Base-by-base conservation (phyloP, 352 stramenopile species). In the Phytophthora pini region DNA sequence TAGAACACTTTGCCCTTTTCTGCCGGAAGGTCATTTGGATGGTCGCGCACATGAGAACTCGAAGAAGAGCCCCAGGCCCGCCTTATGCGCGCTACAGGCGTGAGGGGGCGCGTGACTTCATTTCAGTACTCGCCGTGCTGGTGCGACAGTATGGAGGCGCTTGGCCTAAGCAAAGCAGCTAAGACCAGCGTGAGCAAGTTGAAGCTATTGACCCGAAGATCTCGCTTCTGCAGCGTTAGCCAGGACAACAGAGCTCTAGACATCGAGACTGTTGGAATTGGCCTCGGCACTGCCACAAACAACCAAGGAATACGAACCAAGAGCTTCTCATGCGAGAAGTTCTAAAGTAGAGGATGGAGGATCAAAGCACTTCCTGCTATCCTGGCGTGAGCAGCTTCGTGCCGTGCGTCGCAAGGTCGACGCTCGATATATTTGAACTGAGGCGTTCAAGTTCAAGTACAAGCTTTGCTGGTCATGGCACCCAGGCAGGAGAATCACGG, bases 1-100 rank as follows among this genome's bases (percentile, higher is more conserved):
- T 15, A 39, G 27, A 40, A 26, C 2, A 20, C 2, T 31, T 26
- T 36, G 38, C 62, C 39, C 36, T 70, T 69, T 65, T 70, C 48
- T 70, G 55, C 54, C 12, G 56, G 49, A 41, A 51, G 32, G 40
- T 17, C 56, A 53, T 68, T 68, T 49, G 39, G 44, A 39, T 72
- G 45, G 51, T 63, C 51, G 50, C 48, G 49, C 54, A 50, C 36
- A 64, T 49, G 45, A 32, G 29, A 56, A 43, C 47, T 43, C 55
- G 38, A 46, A 26, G 27, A 40, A 39, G 52, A 40, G 22, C 2
- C 24, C 1, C 24, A 10, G 44, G 55, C 36, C 56, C 56, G 26
- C 56, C 36, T 47, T 53, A 54, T 61, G 55, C 44, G 27, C 41
- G 26, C 29, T 7, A 17, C 38, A 17, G 17, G 31, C 11, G 31